Conservation (phyloP, 192 early-diverging fungal species). For the Backusella macrospora region DNA sequence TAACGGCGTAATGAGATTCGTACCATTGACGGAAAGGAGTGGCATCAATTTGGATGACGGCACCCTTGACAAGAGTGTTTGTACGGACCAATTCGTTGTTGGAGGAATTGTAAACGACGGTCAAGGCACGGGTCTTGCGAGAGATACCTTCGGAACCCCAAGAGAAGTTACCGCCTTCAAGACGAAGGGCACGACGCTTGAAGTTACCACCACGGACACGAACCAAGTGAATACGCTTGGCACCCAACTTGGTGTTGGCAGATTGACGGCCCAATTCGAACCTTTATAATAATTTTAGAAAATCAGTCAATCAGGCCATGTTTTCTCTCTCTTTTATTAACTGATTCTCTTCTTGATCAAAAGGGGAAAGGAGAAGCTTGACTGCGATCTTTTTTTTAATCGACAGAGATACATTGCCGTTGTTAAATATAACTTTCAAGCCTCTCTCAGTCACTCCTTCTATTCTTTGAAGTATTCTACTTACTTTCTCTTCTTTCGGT, state of each 20-base stretch:
- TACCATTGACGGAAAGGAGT: conserved; percentile 99
- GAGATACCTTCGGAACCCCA: conserved; percentile 96
- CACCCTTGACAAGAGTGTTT: conserved; percentile 98
- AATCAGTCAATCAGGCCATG: background rate
- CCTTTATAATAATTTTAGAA: conserved; percentile 17
- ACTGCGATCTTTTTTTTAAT: background rate
- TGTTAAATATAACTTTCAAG: background rate
- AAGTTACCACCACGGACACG: conserved; percentile 98
- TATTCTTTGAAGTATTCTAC: background rate
- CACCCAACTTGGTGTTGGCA: conserved; percentile 96
- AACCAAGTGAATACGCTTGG: conserved; percentile 95
- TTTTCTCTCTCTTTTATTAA: background rate
- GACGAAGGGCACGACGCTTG: conserved; percentile 97
- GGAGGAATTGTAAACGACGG: conserved; percentile 98
- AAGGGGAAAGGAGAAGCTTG: background rate
- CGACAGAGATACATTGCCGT: background rate
- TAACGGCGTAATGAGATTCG: conserved; percentile 93
- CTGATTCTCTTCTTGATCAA: background rate
- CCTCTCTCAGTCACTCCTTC: background rate
- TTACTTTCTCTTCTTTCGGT: conserved; percentile 99
- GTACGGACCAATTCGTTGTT: conserved; percentile 99
- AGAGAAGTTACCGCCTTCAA: conserved; percentile 95
- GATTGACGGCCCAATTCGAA: conserved; percentile 99
- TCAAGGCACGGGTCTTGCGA: conserved; percentile 94
- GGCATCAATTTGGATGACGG: conserved; percentile 97